These are phyloP conservation scores for Cercospora sojina DNA, from an alignment of 2,329 filamentous ascomycete genomes.

Conservation along the genomic window DNA sequence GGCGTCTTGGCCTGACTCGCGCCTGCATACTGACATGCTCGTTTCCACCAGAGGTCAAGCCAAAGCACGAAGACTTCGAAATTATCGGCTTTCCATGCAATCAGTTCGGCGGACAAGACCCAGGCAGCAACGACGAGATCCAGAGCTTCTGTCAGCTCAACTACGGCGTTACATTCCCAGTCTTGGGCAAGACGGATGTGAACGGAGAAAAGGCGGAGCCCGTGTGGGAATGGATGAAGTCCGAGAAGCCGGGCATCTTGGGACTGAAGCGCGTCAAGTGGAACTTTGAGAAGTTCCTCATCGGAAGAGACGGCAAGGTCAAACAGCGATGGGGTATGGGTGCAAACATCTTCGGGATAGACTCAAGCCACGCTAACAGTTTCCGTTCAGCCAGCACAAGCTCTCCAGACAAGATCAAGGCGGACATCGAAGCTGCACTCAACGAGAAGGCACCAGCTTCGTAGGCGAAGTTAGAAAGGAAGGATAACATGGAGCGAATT, in stretches of 20 bases:
- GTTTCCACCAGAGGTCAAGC: conserved; percentile 53
- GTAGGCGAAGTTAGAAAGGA: not conserved
- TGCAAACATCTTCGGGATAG: not conserved
- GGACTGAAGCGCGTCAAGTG: conserved; percentile 93
- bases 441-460: conserved; percentile 19
- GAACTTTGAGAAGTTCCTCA: conserved; percentile 99
- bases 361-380: not conserved
- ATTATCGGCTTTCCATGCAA: conserved; percentile 98
- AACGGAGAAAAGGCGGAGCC: conserved; percentile 82
- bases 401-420: conserved; percentile 75
- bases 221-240: conserved; percentile 73
- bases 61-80: conserved; percentile 70
- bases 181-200: conserved; percentile 89
- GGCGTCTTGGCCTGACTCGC: not conserved
- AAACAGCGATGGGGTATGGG: conserved; percentile 68
- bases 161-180: conserved; percentile 89
- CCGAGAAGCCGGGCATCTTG: conserved; percentile 73
- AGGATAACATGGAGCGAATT: not conserved
- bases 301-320: conserved; percentile 82
- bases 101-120: conserved; percentile 91
- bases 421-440: conserved; percentile 42
- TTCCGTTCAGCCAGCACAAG: not conserved
- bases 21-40: not conserved
- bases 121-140: conserved; percentile 66
- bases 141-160: conserved; percentile 80